Percentiles rank a stretch among this genome's conserved stretches.
Evolutionary conservation across 345 rosid genomes (phyloP).

Genomic region (Gossypium australe): DNA sequence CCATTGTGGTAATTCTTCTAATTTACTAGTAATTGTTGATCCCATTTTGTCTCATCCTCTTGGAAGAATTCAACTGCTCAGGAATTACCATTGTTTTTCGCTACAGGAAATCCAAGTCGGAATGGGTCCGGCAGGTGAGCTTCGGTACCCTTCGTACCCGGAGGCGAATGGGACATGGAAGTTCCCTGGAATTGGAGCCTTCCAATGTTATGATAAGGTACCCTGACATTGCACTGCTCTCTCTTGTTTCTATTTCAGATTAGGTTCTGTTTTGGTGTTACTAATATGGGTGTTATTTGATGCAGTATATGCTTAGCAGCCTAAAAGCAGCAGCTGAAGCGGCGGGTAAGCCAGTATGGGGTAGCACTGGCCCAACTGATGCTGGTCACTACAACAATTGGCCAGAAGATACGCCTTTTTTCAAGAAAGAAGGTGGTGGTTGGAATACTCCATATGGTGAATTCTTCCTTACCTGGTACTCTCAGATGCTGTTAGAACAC

Average conservation of each 20-base stretch:
- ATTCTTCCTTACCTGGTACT: conserved; percentile 91
- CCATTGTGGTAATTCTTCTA: conserved; percentile 65
- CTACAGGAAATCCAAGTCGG: conserved; percentile 94
- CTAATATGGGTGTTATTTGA: neutral
- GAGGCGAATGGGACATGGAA: conserved; percentile 85
- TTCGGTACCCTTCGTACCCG: conserved; percentile 87
- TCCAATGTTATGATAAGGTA: conserved; percentile 96
- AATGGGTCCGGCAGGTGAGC: conserved; percentile 99
- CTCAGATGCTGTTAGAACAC: conserved; percentile 77
- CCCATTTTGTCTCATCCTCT: neutral
- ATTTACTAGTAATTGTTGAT: neutral
- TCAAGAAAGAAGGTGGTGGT: conserved; percentile 77
- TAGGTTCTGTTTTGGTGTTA: neutral
- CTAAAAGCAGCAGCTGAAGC: conserved; percentile 89
- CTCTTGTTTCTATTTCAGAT: neutral
- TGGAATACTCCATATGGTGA: conserved; percentile 79
- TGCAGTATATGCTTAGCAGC: conserved; percentile 78
- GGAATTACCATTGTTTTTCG: neutral
- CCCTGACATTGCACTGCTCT: neutral
- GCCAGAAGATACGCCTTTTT: conserved; percentile 93
- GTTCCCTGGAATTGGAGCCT: conserved; percentile 97
- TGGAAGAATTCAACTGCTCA: neutral
- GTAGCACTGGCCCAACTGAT: conserved; percentile 88
- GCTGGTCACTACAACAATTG: conserved; percentile 92
- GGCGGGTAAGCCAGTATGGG: conserved; percentile 91